These are phyloP conservation scores for Penicillium alfredii DNA, from an alignment of 495 filamentous ascomycete genomes.

Conservation along the genomic window DNA sequence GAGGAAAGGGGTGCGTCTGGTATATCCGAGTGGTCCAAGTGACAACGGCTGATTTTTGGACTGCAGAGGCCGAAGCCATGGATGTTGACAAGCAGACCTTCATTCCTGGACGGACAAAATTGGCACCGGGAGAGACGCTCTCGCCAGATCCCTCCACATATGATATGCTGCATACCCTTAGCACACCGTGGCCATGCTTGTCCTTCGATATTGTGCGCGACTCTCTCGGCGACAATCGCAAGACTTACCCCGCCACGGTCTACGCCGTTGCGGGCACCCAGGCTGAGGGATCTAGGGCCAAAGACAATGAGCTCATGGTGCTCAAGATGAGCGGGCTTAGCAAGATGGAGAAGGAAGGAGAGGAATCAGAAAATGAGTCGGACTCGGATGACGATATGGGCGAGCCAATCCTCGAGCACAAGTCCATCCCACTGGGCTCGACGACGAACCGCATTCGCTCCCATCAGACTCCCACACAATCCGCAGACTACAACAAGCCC, in stretches of 20 bases:
- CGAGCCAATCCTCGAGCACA: slow-evolving; percentile 91
- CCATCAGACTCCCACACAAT: slow-evolving; percentile 64
- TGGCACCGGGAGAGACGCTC: slow-evolving; percentile 82
- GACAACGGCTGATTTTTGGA: too few species aligned
- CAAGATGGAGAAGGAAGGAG: slow-evolving; percentile 71
- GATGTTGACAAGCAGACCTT: slow-evolving; percentile 88
- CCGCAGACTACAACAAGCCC: slow-evolving; percentile 56
- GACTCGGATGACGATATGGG: slow-evolving; percentile 70
- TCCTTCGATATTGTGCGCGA: slow-evolving; percentile 92
- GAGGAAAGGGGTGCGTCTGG: slow-evolving; percentile 61
- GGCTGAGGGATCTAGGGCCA: slow-evolving; percentile 64
- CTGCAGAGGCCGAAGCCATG: slow-evolving; percentile 73
- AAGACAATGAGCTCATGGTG: slow-evolving; percentile 88
- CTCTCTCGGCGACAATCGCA: slow-evolving; percentile 81
- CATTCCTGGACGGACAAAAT: slow-evolving; percentile 82
- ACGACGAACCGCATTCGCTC: slow-evolving; percentile 89
- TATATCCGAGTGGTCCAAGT: too few species aligned
- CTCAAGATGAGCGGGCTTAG: slow-evolving; percentile 90
- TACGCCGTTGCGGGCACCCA: slow-evolving; percentile 94
- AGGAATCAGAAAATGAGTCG: slow-evolving; percentile 68
- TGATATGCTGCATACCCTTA: slow-evolving; percentile 90
- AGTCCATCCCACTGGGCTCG: slow-evolving; percentile 73
- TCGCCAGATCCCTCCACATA: slow-evolving; percentile 87
- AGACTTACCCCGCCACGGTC: slow-evolving; percentile 83
- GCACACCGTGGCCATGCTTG: slow-evolving; percentile 90